Base-by-base conservation (phyloP, 2,329 filamentous ascomycete genomes). In the Fonsecaea pugnacius region DNA sequence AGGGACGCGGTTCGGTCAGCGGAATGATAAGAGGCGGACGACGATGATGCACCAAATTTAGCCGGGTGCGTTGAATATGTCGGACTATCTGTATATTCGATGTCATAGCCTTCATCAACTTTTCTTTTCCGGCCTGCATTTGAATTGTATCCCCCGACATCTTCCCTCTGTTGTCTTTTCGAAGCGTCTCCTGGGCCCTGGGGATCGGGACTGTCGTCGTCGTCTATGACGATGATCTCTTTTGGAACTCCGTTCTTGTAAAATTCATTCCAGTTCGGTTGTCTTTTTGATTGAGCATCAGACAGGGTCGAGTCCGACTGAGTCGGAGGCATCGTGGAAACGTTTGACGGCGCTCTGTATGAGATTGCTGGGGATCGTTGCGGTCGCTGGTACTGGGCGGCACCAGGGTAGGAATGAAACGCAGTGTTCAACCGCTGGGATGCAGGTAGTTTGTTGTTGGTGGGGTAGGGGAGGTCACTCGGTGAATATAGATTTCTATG, bases 1-100 rank as follows among this genome's bases (percentile, higher is more conserved):
- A 93, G 82, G 16, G 91, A 95, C 35, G 90, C 90, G 14, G 91
- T 96, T 68, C 91, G 87, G 76, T 94, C 92, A 70, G 89, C 95
- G 4, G 92, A 96, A 38, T 71, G 70, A 61, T 88, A 83, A 12
- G 91, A 92, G 51, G 90, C 89, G 57, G 85, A 87, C 60, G 86
- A 88, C 14, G 85, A 85, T 14, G 87, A 86, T 52, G 85, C 83
- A 67, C 88, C 85, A 72, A 89, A 87, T 67, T 87, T 85, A 57
- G 90, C 88, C 32, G 89, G 89, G 73, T 90, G 87, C 63, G 90
- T 88, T 3, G 92, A 93, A 76, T 89, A 90, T 48, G 87, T 85
- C 76, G 87, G 78, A 73, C 84, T 84, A 75, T 89, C 85, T 74
- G 93, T 89, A 74, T 92, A 90, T 58, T 89, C 84, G 18, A 88